Percentiles rank a stretch among this genome's conserved stretches.
These are phyloP conservation scores for Acacia pycnantha DNA, from an alignment of 331 rosid genomes.

Conservation along the genomic window DNA sequence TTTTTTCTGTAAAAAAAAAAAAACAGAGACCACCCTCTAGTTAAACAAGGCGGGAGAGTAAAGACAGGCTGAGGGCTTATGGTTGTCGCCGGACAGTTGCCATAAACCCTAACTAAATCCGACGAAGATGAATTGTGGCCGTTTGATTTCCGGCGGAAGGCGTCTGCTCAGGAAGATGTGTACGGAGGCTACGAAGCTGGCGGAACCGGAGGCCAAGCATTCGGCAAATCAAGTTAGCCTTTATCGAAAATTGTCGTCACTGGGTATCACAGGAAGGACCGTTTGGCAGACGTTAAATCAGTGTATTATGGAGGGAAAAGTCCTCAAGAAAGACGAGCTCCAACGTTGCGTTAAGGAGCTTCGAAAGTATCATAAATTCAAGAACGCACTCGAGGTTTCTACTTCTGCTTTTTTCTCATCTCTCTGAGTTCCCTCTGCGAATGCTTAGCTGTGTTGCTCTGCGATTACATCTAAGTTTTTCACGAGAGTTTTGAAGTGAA, in stretches of 20 bases:
- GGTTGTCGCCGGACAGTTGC: not conserved
- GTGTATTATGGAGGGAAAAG: slow-evolving; percentile 57
- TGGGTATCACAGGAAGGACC: slow-evolving; percentile 59
- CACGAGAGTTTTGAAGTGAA: not conserved
- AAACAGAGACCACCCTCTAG: no score
- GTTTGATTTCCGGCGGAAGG: slow-evolving; percentile 34
- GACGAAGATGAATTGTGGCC: slow-evolving; percentile 43
- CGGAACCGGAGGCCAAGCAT: not conserved
- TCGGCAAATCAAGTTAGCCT: slow-evolving; percentile 22
- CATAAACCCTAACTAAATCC: slow-evolving; percentile 33
- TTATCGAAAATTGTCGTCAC: slow-evolving; percentile 55
- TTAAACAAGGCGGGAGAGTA: not conserved
- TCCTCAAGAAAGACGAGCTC: slow-evolving; percentile 47
- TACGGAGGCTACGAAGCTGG: slow-evolving; percentile 23
- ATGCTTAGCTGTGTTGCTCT: not conserved
- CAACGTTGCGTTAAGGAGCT: slow-evolving; percentile 51
- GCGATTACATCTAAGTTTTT: not conserved
- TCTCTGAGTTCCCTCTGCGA: not conserved
- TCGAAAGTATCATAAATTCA: slow-evolving; percentile 49
- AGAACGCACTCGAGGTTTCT: slow-evolving; percentile 72
- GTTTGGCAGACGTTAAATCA: slow-evolving; percentile 54
- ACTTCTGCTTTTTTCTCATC: not conserved
- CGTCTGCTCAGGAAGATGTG: slow-evolving; percentile 35
- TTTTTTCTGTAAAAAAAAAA: no score
- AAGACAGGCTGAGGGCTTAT: not conserved